Evolutionary conservation across 768 basidiomycete genomes (phyloP), one percentile per base, ranked within the genome.

Genomic region (Mycena rebaudengoi): DNA sequence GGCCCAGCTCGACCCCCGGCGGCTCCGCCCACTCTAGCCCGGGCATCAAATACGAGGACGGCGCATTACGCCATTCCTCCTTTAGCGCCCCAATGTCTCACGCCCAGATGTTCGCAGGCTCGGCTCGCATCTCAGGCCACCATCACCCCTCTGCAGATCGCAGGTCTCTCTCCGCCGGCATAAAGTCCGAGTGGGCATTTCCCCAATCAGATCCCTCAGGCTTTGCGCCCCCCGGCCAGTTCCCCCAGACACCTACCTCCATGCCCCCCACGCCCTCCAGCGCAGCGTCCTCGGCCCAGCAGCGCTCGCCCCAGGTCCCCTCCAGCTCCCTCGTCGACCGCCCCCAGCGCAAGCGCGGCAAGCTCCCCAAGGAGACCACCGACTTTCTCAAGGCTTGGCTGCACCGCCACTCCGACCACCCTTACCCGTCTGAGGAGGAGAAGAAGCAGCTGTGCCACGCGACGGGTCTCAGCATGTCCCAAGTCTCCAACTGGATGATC

Each of bases 401-500:
- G 32, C 91, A 95, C 72, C 87, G 91, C 66, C 93, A 95, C 73
- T 91, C 91, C 2, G 93, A 95, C 74, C 94, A 95, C 70, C 93
- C 93, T 25, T 95, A 95, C 75, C 93, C 93, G 30, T 90, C 88
- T 69, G 93, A 95, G 75, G 92, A 94, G 65, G 93, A 95, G 83
- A 95, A 95, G 79, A 94, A 94, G 72, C 91, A 92, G 73, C 79
- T 95, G 67, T 95, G 93, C 76, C 87, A 91, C 69, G 91, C 91
- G 39, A 95, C 93, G 1, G 92, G 92, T 25, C 79, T 95, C 66
- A 92, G 89, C 79, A 95, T 95, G 92, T 88, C 85, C 77, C 93
- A 95, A 76, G 92, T 95, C 0, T 93, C 91, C 53, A 95, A 95
- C 75, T 95, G 93, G 93, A 95, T 95, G 93, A 95, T 95, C 72